Evolutionary conservation across 2,329 filamentous ascomycete species (phyloP).

Genomic region (Penicillium sp.): DNA sequence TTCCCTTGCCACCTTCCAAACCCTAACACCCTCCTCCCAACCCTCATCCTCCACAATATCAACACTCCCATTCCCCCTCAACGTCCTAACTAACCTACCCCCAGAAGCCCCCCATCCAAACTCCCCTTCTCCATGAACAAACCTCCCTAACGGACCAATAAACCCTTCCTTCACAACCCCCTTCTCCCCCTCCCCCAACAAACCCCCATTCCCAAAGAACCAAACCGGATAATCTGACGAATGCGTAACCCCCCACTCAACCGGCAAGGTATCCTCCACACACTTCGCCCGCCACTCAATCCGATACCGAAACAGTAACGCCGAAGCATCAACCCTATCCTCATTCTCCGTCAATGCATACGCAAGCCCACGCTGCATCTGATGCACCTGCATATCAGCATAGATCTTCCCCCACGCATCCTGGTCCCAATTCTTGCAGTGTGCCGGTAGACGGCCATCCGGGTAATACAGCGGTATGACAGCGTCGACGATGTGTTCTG

Average conservation of each 20-base stretch:
- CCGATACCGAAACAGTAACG: conserved; percentile 52
- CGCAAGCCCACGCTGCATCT: conserved; percentile 52
- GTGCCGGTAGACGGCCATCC: conserved; percentile 36
- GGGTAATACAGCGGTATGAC: conserved; percentile 49
- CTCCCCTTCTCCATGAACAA: conserved; percentile 24
- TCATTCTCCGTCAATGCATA: conserved; percentile 40
- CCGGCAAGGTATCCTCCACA: conserved; percentile 43
- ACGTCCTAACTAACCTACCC: conserved; percentile 42
- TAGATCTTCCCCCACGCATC: conserved; percentile 56
- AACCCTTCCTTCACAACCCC: conserved; percentile 32
- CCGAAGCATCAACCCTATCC: conserved; percentile 40
- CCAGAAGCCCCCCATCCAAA: conserved; percentile 30
- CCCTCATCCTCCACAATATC: conserved; percentile 47
- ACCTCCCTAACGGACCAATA: conserved; percentile 29
- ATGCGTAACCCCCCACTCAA: conserved; percentile 55
- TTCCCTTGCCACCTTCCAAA: conserved; percentile 45
- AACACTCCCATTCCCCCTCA: conserved; percentile 48
- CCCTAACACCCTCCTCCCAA: conserved; percentile 48
- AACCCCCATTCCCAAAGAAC: conserved; percentile 54
- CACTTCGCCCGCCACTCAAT: conserved; percentile 54
- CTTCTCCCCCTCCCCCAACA: conserved; percentile 47
- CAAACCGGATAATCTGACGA: conserved; percentile 54
- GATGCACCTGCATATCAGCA: conserved; percentile 57
- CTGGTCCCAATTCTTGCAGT: conserved; percentile 45
- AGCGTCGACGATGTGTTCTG: conserved; percentile 42